Conservation (phyloP, 2,329 filamentous ascomycete species). For the Stenocarpella maydis region DNA sequence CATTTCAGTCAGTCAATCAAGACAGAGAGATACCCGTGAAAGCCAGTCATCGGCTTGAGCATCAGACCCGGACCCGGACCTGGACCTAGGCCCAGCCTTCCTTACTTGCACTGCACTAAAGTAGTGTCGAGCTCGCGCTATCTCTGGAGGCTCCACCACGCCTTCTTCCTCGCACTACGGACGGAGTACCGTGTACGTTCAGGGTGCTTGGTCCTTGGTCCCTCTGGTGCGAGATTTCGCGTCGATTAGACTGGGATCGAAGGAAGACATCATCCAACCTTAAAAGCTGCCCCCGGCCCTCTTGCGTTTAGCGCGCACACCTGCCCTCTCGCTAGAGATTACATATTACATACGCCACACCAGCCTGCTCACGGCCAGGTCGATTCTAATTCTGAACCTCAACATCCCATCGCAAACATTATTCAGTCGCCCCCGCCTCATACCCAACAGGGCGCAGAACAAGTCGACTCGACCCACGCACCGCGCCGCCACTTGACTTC, state of each 20-base stretch:
- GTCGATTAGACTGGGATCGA: slow-evolving; percentile 23
- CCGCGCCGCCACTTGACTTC: slow-evolving; percentile 10
- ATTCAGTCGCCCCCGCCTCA: neutral
- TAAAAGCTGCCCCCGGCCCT: slow-evolving; percentile 31
- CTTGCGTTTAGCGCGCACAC: slow-evolving; percentile 26
- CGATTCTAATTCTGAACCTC: neutral
- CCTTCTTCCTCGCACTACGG: slow-evolving; percentile 33
- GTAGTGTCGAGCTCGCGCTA: slow-evolving; percentile 34
- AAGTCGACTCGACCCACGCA: slow-evolving; percentile 8
- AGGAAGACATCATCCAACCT: slow-evolving; percentile 29
- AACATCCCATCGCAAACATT: slow-evolving; percentile 10
- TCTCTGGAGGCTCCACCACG: slow-evolving; percentile 33
- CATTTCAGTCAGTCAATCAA: slow-evolving; percentile 3
- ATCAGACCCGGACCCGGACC: slow-evolving; percentile 25
- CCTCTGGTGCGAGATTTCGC: slow-evolving; percentile 28
- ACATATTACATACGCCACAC: slow-evolving; percentile 23
- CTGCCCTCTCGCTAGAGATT: slow-evolving; percentile 23
- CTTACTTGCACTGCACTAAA: slow-evolving; percentile 36
- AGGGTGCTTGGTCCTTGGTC: slow-evolving; percentile 21
- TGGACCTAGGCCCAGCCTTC: slow-evolving; percentile 29
- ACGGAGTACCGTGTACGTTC: slow-evolving; percentile 35
- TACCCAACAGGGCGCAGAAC: neutral
- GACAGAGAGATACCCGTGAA: neutral
- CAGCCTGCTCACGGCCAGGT: slow-evolving; percentile 8
- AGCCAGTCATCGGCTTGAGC: slow-evolving; percentile 18